These are phyloP conservation scores for Geopyxis carbonaria DNA, from an alignment of 495 filamentous ascomycete species.

Conservation along the genomic window DNA sequence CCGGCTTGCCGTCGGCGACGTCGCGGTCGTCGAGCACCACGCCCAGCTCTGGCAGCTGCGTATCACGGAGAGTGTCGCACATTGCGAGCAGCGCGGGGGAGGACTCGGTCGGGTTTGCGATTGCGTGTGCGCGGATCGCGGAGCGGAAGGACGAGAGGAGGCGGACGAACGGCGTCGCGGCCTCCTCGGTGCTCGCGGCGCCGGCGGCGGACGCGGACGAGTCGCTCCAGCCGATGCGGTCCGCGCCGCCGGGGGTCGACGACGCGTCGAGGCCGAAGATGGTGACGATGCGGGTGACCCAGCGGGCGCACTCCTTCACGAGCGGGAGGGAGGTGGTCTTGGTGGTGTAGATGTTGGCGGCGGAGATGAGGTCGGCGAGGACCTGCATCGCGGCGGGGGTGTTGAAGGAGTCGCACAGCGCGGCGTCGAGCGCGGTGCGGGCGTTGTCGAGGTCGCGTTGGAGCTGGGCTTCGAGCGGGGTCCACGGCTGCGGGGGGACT, in stretches of 20 bases:
- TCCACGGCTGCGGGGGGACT: conserved; percentile 9
- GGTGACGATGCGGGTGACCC: conserved; percentile 67
- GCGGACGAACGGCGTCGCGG: conserved; percentile 47
- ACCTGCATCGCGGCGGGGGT: conserved; percentile 59
- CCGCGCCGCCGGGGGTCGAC: conserved; percentile 37
- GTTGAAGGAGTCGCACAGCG: conserved; percentile 77
- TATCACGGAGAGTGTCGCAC: conserved; percentile 65
- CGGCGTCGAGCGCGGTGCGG: conserved; percentile 45
- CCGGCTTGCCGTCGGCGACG: conserved; percentile 39
- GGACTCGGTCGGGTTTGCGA: conserved; percentile 31
- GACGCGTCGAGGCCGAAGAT: conserved; percentile 72
- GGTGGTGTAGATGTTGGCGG: conserved; percentile 54
- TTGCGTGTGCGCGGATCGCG: conserved; percentile 43
- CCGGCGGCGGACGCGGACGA: conserved; percentile 42
- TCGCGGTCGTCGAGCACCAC: conserved; percentile 81
- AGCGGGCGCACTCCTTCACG: conserved; percentile 45
- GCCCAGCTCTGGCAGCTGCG: conserved; percentile 57
- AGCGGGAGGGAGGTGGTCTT: conserved; percentile 31
- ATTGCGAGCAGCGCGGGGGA: conserved; percentile 41
- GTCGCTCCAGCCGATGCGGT: conserved; percentile 60
- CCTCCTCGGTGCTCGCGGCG: conserved; percentile 29
- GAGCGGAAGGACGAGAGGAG: conserved; percentile 51
- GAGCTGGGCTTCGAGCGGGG: conserved; percentile 8
- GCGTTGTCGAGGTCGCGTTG: conserved; percentile 37
- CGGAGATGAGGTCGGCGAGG: conserved; percentile 56